Conservation (phyloP, 805 yeast species). For the Candida caryicola region DNA sequence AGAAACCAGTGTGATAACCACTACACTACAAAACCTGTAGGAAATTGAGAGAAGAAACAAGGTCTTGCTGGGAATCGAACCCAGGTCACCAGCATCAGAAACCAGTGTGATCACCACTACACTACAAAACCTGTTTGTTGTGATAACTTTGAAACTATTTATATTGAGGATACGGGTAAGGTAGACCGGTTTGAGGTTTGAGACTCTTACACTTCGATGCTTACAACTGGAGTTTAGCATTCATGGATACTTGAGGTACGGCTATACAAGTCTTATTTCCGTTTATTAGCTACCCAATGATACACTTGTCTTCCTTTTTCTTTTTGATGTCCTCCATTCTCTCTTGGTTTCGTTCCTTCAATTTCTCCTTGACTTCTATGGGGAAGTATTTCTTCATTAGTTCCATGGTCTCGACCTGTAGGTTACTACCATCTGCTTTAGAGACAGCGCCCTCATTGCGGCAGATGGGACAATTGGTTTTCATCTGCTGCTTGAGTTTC, state of each 20-base stretch:
- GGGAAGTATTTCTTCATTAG: conserved; percentile 64
- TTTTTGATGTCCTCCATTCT: conserved; percentile 14
- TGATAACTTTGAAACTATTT: no score
- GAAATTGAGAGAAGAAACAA: no score
- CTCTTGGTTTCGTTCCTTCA: conserved; percentile 48
- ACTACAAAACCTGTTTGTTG: conserved; percentile 28
- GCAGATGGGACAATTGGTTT: conserved; percentile 69
- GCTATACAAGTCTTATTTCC: no score
- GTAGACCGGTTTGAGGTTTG: no score
- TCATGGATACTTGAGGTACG: no score
- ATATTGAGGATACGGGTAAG: no score
- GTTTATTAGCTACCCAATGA: conserved; percentile 6
- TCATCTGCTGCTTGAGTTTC: conserved; percentile 57
- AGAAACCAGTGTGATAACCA: conserved; percentile 34
- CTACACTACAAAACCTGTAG: conserved; percentile 32
- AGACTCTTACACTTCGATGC: no score
- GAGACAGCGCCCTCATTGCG: conserved; percentile 49
- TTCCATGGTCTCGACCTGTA: conserved; percentile 53
- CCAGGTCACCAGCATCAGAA: conserved; percentile 36
- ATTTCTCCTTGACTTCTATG: conserved; percentile 59
- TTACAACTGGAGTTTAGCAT: no score
- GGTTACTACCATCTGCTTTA: conserved; percentile 56
- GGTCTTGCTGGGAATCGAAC: conserved; percentile 36
- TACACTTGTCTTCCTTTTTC: conserved; percentile 17
- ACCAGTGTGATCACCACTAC: conserved; percentile 34